Evolutionary conservation across 495 filamentous ascomycete species (phyloP).

Genomic region (Staphylotrichum longicolle): DNA sequence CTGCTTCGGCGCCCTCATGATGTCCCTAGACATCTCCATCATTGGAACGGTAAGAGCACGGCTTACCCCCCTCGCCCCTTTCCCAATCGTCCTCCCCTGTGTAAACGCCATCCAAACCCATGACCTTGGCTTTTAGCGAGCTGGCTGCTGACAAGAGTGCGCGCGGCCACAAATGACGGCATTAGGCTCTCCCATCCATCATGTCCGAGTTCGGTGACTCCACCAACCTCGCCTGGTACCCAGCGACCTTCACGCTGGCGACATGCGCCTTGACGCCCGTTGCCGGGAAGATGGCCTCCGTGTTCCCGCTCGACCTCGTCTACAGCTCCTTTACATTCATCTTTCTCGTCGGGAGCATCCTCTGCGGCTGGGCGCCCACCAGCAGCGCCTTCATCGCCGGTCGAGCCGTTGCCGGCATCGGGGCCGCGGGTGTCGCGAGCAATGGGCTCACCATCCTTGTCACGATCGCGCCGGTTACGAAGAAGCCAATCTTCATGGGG

Average conservation of each 20-base stretch:
- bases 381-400: slow-evolving; percentile 45
- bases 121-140: no score
- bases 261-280: slow-evolving; percentile 22
- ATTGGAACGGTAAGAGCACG: slow-evolving; percentile 16
- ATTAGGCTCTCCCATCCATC: slow-evolving; percentile 25
- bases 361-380: slow-evolving; percentile 46
- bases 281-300: slow-evolving; percentile 19
- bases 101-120: neutral
- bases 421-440: slow-evolving; percentile 25
- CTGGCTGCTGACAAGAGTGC: no score
- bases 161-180: no score
- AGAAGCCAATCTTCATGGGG: slow-evolving; percentile 11
- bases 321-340: slow-evolving; percentile 24
- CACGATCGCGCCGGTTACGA: neutral
- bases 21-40: slow-evolving; percentile 28
- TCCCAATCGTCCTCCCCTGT: neutral
- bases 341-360: slow-evolving; percentile 28
- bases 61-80: neutral
- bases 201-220: slow-evolving; percentile 19
- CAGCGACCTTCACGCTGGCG: slow-evolving; percentile 23
- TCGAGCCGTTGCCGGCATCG: slow-evolving; percentile 46
- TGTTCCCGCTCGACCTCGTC: slow-evolving; percentile 21
- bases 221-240: slow-evolving; percentile 25
- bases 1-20: slow-evolving; percentile 25
- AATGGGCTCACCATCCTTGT: slow-evolving; percentile 21